Percentiles rank a stretch among this genome's conserved stretches.
Conservation (phyloP, 1,284 basidiomycete genomes). For the Sanghuangporus sanghuang region DNA sequence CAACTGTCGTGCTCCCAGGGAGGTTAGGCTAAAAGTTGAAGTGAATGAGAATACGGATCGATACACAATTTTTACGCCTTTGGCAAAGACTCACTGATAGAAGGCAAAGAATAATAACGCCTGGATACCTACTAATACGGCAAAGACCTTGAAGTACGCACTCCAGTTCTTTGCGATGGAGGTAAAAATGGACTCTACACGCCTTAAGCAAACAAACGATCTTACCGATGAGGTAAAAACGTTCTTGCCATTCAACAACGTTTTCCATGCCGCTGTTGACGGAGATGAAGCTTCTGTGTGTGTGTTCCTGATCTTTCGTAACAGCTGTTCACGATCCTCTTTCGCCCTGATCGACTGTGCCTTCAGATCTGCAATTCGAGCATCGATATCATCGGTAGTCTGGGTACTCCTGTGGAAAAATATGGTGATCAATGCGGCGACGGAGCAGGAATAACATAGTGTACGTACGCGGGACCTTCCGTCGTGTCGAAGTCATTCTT, state of each 20-base stretch:
- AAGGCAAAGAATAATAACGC: conserved; percentile 5
- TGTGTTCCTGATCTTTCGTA: conserved; percentile 1
- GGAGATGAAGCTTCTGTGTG: conserved; percentile 1
- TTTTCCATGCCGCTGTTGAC: not conserved
- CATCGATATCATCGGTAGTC: conserved; percentile 9
- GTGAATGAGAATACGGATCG: not conserved
- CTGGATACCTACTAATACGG: conserved; percentile 4
- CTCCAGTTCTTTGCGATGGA: not conserved
- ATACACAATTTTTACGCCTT: not conserved
- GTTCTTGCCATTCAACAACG: not conserved
- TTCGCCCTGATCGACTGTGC: conserved; percentile 15
- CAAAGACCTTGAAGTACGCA: not conserved
- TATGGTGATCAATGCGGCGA: not conserved
- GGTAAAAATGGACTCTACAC: not conserved
- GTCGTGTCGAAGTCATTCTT: conserved; percentile 36
- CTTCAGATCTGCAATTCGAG: conserved; percentile 4
- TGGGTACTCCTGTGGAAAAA: conserved; percentile 7
- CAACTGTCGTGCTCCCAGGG: conserved; percentile 35
- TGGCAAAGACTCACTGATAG: conserved; percentile 11
- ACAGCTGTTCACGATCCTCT: conserved; percentile 12
- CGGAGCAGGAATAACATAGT: not conserved
- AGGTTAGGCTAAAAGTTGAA: conserved; percentile 31
- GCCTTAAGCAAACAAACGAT: not conserved
- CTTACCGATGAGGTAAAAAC: not conserved
- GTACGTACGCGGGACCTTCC: conserved; percentile 12